Percentiles rank a stretch among this genome's conserved stretches.
Evolutionary conservation across 1,139 yeast species (phyloP).

Genomic region (Pneumocystis oryctolagi): DNA sequence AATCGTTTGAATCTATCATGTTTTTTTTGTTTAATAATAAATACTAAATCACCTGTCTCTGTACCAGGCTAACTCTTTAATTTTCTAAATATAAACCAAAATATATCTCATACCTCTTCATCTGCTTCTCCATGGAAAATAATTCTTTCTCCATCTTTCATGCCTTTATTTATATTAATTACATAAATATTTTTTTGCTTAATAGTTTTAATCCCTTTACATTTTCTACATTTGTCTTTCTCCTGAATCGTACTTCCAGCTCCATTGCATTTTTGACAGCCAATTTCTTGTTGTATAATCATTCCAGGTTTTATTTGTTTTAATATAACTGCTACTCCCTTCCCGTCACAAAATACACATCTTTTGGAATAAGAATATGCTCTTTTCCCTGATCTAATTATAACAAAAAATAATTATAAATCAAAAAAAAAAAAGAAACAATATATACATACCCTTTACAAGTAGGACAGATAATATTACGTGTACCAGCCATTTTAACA

Average conservation of each 20-base stretch:
- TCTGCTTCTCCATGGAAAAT: conserved; percentile 61
- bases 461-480: conserved; percentile 53
- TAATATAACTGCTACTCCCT: conserved; percentile 38
- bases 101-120: conserved; percentile 28
- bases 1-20: conserved; percentile 41
- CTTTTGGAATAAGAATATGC: conserved; percentile 38
- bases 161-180: conserved; percentile 63
- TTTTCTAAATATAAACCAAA: conserved; percentile 7
- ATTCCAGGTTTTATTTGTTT: conserved; percentile 67
- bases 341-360: conserved; percentile 62
- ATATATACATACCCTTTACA: conserved; percentile 7
- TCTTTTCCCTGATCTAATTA: conserved; percentile 26
- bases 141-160: conserved; percentile 45
- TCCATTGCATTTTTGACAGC: conserved; percentile 62
- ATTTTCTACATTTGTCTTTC: conserved; percentile 65
- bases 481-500: conserved; percentile 55
- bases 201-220: conserved; percentile 48
- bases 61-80: conserved; percentile 35
- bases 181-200: conserved; percentile 65
- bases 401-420: not conserved
- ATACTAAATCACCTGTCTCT: conserved; percentile 61
- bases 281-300: conserved; percentile 46
- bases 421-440: not conserved
- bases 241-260: conserved; percentile 39
- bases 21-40: conserved; percentile 39